Evolutionary conservation across 2,329 filamentous ascomycete species (phyloP).

Genomic region (Trichoderma koningiopsis): DNA sequence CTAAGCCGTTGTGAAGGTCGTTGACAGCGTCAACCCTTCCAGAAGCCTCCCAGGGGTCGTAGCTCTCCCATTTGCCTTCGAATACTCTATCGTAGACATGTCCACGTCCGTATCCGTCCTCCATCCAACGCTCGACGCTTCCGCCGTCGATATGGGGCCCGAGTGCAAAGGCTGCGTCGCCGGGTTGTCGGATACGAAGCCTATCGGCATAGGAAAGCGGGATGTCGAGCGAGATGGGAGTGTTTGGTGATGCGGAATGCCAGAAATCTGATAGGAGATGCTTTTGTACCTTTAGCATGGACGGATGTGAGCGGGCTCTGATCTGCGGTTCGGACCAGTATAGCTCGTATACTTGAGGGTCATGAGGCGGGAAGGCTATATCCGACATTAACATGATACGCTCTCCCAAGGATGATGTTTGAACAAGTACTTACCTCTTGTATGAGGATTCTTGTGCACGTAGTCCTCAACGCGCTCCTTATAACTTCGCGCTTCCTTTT

Average conservation of each 20-base stretch:
- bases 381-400: background rate
- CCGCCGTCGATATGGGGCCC: slow-evolving; percentile 76
- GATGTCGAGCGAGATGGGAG: slow-evolving; percentile 53
- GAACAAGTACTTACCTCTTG: slow-evolving; percentile 46
- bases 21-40: slow-evolving; percentile 67
- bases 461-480: slow-evolving; percentile 69
- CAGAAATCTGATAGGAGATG: slow-evolving; percentile 65
- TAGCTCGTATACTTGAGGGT: slow-evolving; percentile 71
- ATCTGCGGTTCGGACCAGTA: slow-evolving; percentile 75
- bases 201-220: slow-evolving; percentile 72
- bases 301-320: slow-evolving; percentile 66
- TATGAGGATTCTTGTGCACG: slow-evolving; percentile 62
- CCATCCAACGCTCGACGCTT: slow-evolving; percentile 75
- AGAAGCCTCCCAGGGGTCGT: slow-evolving; percentile 80
- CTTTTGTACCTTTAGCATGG: slow-evolving; percentile 61
- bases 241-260: slow-evolving; percentile 53
- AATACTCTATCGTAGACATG: slow-evolving; percentile 75
- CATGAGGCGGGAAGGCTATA: slow-evolving; percentile 64
- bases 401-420: background rate
- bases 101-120: slow-evolving; percentile 64
- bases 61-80: slow-evolving; percentile 74
- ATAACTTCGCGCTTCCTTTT: slow-evolving; percentile 62
- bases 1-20: slow-evolving; percentile 79
- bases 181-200: slow-evolving; percentile 70
- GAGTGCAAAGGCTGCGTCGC: slow-evolving; percentile 69